phyloP scores from a whole-genome alignment of 352 stramenopile species.

The Globisporangium spiculum region DNA sequence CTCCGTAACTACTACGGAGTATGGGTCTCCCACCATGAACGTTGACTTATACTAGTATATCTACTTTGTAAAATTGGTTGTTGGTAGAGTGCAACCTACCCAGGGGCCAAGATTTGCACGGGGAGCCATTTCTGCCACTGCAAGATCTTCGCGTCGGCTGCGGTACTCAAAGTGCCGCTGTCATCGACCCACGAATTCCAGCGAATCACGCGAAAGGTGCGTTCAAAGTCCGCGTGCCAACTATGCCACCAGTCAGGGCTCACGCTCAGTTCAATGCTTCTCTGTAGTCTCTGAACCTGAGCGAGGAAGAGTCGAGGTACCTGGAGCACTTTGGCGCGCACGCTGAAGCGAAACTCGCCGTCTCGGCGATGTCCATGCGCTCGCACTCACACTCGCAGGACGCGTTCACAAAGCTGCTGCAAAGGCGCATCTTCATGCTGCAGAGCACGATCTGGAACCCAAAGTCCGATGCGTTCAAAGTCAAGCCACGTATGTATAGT shows the following conservation, averaged over 20 bases:
- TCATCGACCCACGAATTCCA: slow-evolving; percentile 36
- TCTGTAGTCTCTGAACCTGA: slow-evolving; percentile 50
- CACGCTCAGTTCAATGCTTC: not conserved
- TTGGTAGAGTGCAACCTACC: not conserved
- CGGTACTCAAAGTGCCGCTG: slow-evolving; percentile 17
- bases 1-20: no score
- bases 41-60: not conserved
- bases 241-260: not conserved
- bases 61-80: not conserved
- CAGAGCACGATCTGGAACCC: slow-evolving; percentile 70
- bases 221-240: no score
- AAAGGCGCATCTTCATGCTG: slow-evolving; percentile 68
- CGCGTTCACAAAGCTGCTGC: slow-evolving; percentile 43
- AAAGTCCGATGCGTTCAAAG: slow-evolving; percentile 52
- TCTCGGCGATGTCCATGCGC: slow-evolving; percentile 2
- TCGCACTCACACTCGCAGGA: slow-evolving; percentile 16
- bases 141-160: slow-evolving; percentile 24
- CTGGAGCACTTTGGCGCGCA: slow-evolving; percentile 56
- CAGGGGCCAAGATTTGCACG: slow-evolving; percentile 31
- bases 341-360: slow-evolving; percentile 34
- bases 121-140: slow-evolving; percentile 51
- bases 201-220: slow-evolving; percentile 61
- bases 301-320: slow-evolving; percentile 55
- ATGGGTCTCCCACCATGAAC: not conserved
- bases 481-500: slow-evolving; percentile 38